A percentile compares a stretch with the other conserved stretches of the same genome.
Conservation (phyloP, 2,329 filamentous ascomycete genomes). For the Alternaria tenuissima region DNA sequence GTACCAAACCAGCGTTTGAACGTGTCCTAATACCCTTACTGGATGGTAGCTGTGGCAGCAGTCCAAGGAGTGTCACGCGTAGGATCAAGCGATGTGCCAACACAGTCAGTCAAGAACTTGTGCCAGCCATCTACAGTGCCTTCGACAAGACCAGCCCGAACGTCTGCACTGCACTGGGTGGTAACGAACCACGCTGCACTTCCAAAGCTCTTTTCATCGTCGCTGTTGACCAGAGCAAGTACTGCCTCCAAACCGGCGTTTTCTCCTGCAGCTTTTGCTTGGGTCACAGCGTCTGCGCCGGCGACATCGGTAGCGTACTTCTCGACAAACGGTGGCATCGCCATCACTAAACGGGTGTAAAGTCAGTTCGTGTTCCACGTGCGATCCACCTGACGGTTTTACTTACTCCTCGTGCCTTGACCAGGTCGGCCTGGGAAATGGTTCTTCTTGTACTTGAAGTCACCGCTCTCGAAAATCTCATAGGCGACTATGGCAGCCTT, state of each 20-base stretch:
- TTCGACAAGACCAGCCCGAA: conserved; percentile 56
- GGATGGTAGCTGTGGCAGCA: conserved; percentile 48
- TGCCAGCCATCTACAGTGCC: conserved; percentile 61
- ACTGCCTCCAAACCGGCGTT: conserved; percentile 52
- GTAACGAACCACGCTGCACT: conserved; percentile 69
- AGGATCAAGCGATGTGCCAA: conserved; percentile 59
- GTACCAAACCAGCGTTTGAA: background rate
- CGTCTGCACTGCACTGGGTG: conserved; percentile 60
- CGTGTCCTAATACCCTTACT: conserved; percentile 19
- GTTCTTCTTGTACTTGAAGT: conserved; percentile 77
- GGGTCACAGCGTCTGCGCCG: conserved; percentile 44
- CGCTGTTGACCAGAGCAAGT: conserved; percentile 59
- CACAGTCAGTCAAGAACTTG: conserved; percentile 63
- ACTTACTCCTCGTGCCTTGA: conserved; percentile 66
- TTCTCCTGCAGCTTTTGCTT: conserved; percentile 42
- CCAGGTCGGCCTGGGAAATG: conserved; percentile 65
- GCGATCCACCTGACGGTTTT: too few species aligned
- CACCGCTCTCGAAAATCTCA: conserved; percentile 74
- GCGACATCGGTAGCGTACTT: conserved; percentile 63
- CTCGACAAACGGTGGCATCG: conserved; percentile 63
- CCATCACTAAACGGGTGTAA: conserved; percentile 59
- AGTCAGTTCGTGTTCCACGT: background rate
- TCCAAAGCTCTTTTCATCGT: conserved; percentile 62
- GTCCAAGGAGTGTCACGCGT: conserved; percentile 61
- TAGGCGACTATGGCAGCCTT: conserved; percentile 75